These are phyloP conservation scores for Actinomortierella wolfii DNA, from an alignment of 371 early-diverging fungal species.

Conservation along the genomic window DNA sequence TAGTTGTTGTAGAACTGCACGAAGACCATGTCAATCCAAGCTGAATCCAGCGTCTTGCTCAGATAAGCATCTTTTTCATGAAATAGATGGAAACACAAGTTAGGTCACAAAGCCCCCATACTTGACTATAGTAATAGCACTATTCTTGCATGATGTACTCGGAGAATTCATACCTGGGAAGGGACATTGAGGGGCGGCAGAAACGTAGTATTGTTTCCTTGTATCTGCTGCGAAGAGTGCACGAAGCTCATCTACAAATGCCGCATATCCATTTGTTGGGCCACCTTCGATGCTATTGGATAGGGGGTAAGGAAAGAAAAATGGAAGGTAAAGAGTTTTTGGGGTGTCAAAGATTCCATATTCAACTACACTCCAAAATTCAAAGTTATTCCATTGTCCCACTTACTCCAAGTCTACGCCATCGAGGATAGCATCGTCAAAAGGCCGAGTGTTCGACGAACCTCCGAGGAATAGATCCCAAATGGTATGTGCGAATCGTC, in stretches of 20 bases:
- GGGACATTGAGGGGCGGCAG: conserved; percentile 79
- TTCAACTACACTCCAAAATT: no score
- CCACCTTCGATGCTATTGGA: conserved; percentile 29
- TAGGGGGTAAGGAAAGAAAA: no score
- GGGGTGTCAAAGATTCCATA: no score
- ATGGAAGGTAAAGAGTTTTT: no score
- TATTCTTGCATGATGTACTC: no score
- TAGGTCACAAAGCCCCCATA: no score
- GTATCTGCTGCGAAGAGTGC: conserved; percentile 44
- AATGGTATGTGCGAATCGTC: conserved; percentile 58
- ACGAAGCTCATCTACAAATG: conserved; percentile 58
- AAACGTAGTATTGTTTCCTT: conserved; percentile 62
- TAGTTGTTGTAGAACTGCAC: conserved; percentile 82
- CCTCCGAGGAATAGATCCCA: conserved; percentile 70
- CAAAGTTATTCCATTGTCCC: no score
- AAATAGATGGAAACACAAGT: no score
- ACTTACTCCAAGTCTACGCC: conserved; percentile 69
- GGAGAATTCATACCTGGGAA: conserved; percentile 60
- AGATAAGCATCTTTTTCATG: conserved; percentile 36
- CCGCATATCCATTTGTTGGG: conserved; percentile 23
- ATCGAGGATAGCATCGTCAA: conserved; percentile 63
- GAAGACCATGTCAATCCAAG: conserved; percentile 51
- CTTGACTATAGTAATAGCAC: no score
- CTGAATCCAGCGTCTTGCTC: conserved; percentile 19
- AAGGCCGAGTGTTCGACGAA: conserved; percentile 55